Evolutionary conservation across 768 basidiomycete genomes (phyloP), one percentile per base, ranked within the genome.

Genomic region (Lactarius indigo): DNA sequence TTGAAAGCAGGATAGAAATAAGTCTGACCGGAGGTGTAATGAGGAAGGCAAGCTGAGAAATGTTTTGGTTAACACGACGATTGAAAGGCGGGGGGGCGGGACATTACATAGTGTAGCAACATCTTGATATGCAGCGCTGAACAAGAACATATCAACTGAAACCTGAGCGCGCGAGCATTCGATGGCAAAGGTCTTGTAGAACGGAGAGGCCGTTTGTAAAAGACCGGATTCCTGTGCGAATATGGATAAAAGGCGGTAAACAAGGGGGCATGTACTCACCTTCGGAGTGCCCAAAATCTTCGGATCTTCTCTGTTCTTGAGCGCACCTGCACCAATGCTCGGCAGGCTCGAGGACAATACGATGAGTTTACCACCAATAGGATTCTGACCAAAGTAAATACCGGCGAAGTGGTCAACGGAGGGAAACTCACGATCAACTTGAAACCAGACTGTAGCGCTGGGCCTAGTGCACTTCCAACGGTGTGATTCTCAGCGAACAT

Each of bases 1-100:
- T 96, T 98, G 83, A 99, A 99, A 4, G 94, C 94, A 47, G 96
- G 97, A 76, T 98, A 99, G 75, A 96, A 96, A 80, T 94, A 98
- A 0, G 96, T 97, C 76, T 98, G 94, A 47, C 97, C 97, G 63
- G 95, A 93, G 12, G 97, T 99, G 77, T 99, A 98, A 74, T 96
- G 92, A 28, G 97, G 97, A 20, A 99, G 82, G 74, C 87, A 94
- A 15, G 92, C 94, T 95, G 50, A 59, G 39, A 15, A 35, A 31
- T 72, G 57, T 52, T 6, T 61, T 39, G 35, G 33, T 47, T 13
- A 28, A 17, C 15, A 52, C 13, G 26, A 23, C 54, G n/a, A 41
- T 44, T 26, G 35, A 33, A 65, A n/a, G 58, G 44, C 26, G 31
- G 37, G 62, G 62, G 33, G 26, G 56, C 42, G 64, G 7, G 64